phyloP scores from a whole-genome alignment of 345 rosid species.

The Capsella bursapastoris region DNA sequence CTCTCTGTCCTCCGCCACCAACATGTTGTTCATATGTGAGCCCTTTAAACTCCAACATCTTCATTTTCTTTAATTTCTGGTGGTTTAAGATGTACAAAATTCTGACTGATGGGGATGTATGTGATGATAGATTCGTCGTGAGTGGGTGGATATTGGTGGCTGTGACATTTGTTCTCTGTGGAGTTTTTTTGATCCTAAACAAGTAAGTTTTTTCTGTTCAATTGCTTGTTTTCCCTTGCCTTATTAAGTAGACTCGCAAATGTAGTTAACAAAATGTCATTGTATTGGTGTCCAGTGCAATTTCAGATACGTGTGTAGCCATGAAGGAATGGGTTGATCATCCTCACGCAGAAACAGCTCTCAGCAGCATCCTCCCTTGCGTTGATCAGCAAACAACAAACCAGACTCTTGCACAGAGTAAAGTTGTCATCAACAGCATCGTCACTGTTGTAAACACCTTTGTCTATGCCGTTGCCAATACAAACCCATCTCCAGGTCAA shows the following conservation, averaged over 20 bases:
- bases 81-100: neutral
- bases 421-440: conserved; percentile 81
- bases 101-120: conserved; percentile 25
- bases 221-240: conserved; percentile 15
- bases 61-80: neutral
- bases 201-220: conserved; percentile 57
- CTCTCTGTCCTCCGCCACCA: conserved; percentile 71
- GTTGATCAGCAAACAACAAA: conserved; percentile 90
- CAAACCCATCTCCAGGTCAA: conserved; percentile 66
- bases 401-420: conserved; percentile 84
- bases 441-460: conserved; percentile 82
- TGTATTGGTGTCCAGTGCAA: conserved; percentile 57
- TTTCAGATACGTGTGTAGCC: conserved; percentile 85
- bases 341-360: conserved; percentile 90
- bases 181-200: conserved; percentile 78
- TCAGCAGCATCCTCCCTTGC: conserved; percentile 89
- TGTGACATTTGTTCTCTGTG: conserved; percentile 82
- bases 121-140: conserved; percentile 65
- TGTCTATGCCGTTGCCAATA: conserved; percentile 75
- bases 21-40: conserved; percentile 84
- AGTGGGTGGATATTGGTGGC: conserved; percentile 96
- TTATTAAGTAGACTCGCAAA: neutral
- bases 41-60: conserved; percentile 23
- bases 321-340: conserved; percentile 95
- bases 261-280: neutral